These are phyloP conservation scores for Heterobasidion occidentale DNA, from an alignment of 1,284 basidiomycete genomes.

Conservation along the genomic window DNA sequence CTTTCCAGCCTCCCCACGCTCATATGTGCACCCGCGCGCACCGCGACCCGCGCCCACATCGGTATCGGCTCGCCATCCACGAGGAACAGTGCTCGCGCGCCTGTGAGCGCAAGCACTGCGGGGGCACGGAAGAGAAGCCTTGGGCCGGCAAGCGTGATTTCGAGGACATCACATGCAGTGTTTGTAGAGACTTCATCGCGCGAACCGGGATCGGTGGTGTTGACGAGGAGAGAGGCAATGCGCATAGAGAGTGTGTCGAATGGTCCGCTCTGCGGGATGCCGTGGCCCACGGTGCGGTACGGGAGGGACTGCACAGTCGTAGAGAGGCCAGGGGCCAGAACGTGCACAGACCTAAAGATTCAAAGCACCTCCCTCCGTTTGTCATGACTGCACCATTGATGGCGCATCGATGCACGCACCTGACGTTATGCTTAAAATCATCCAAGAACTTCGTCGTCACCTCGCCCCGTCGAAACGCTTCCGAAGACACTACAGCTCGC, in stretches of 20 bases:
- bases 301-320: slow-evolving; percentile 62
- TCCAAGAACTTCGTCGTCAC: no score
- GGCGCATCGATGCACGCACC: no score
- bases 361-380: no score
- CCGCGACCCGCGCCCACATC: slow-evolving; percentile 42
- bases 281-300: slow-evolving; percentile 46
- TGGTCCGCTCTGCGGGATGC: slow-evolving; percentile 62
- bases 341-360: slow-evolving; percentile 39
- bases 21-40: slow-evolving; percentile 38
- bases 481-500: neutral
- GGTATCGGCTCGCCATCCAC: slow-evolving; percentile 30
- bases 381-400: no score
- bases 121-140: slow-evolving; percentile 33
- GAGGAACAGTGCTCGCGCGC: slow-evolving; percentile 35
- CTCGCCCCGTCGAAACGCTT: no score
- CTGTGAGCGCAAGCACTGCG: slow-evolving; percentile 51
- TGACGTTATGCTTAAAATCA: no score
- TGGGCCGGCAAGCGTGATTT: slow-evolving; percentile 29
- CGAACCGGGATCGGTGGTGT: no score
- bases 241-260: slow-evolving; percentile 57
- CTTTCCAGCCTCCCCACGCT: slow-evolving; percentile 22
- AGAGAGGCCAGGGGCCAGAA: slow-evolving; percentile 50
- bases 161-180: slow-evolving; percentile 46
- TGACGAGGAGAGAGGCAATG: slow-evolving; percentile 50
- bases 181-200: no score